Base-by-base conservation (phyloP, 371 early-diverging fungal genomes). In the Rhizoclosmatium hyalinum region DNA sequence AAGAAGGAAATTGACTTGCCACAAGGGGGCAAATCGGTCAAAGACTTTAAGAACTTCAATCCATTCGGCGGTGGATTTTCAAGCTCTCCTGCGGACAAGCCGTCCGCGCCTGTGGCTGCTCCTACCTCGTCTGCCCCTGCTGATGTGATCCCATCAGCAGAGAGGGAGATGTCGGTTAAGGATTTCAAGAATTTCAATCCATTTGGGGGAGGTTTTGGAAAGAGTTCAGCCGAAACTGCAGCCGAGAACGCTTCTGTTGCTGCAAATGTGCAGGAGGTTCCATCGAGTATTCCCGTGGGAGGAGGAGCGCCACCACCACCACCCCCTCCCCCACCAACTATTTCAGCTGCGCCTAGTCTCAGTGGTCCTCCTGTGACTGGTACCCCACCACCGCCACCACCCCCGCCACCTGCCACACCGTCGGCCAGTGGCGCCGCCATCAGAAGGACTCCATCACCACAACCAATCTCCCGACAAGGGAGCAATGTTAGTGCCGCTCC, bases 291-390 rank as follows among this genome's bases (percentile, higher is more conserved):
- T 5, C n/a, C 43, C 19, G 41, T 21, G 2, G 2, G 24, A 17
- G 75, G 75, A 61, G 78, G 74, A 21, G 66, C 75, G 12, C 78
- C 80, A 3, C 78, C 81, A 32, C 78, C 81, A 3, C 81, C 81
- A 24, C 81, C 84, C 12, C 84, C 84, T 10, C 84, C 82, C 4
- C 81, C 82, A 12, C 79, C 83, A 6, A 32, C 53, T n/a, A 62
- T 46, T 32, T 43, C 53, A 8, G 69, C 68, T n/a, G 62, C 75
- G 17, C 39, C 43, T 3, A 39, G 8, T 8, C n/a, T 17, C 2
- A 56, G 57, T 21, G 24, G 46, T 46, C 45, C 62, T 19, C 44
- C 53, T n/a, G 19, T 2, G 10, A 43, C 17, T 19, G 69, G 57
- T 21, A 21, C 62, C 12, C 45, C 62, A 47, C 57, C 64, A 24